Conservation (phyloP, 208 protist species). For the Porcisia deanei region DNA sequence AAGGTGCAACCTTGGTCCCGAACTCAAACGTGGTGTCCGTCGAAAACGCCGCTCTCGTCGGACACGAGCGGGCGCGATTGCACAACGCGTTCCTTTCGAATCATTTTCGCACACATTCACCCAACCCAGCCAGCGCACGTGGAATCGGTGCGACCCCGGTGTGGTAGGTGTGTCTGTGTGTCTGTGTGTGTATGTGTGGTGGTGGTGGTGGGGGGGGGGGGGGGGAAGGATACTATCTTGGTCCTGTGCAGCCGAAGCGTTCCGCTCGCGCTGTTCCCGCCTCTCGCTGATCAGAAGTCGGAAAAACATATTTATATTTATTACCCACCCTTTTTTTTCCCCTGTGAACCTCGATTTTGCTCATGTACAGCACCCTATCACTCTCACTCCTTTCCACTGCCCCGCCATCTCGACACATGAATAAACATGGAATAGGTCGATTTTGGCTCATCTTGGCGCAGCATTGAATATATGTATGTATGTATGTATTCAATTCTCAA, state of each 20-base stretch:
- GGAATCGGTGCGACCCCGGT: constrained; percentile 9
- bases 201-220: neutral
- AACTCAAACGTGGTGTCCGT: neutral
- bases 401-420: neutral
- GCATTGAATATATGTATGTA: too few relatives aligned
- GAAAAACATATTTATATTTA: neutral
- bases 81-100: neutral
- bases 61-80: neutral
- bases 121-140: neutral
- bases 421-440: too few relatives aligned
- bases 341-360: neutral
- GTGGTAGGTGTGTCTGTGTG: neutral
- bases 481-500: too few relatives aligned
- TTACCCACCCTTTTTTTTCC: neutral
- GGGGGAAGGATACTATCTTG: neutral
- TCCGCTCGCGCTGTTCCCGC: neutral
- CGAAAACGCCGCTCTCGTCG: neutral
- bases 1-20: neutral
- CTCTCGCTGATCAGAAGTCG: neutral
- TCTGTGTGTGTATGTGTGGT: too few relatives aligned
- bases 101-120: constrained; percentile 2
- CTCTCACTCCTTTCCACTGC: neutral
- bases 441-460: too few relatives aligned
- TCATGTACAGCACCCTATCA: neutral
- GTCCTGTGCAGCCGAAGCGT: neutral